phyloP scores from a whole-genome alignment of 257 asterid species.

The Hygrophila difformis region DNA sequence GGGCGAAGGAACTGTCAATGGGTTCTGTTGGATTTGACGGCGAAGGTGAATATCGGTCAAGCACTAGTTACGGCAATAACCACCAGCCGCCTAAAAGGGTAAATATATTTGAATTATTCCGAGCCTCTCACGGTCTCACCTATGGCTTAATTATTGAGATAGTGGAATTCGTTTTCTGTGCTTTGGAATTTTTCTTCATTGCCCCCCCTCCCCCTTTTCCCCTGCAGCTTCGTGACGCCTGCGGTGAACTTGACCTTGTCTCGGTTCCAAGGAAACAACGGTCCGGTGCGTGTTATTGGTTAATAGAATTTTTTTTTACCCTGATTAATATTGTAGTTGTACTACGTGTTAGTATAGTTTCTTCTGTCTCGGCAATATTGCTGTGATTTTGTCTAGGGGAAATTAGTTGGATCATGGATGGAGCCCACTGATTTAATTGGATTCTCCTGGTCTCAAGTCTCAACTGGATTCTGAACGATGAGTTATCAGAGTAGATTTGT shows the following conservation, averaged over 20 bases:
- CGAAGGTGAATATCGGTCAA: slow-evolving; percentile 41
- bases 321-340: no score
- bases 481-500: no score
- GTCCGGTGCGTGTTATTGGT: slow-evolving; percentile 40
- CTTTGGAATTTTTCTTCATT: slow-evolving; percentile 2
- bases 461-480: no score
- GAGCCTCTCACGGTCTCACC: no score
- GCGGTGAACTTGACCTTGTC: slow-evolving; percentile 37
- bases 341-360: no score
- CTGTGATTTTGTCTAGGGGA: not conserved
- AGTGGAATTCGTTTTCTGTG: not conserved
- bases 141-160: not conserved
- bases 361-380: no score
- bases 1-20: slow-evolving; percentile 17
- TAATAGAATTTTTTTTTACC: no score
- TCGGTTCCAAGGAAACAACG: slow-evolving; percentile 72
- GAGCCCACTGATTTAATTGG: slow-evolving; percentile 19
- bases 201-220: no score
- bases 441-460: not conserved
- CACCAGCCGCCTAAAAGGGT: slow-evolving; percentile 47
- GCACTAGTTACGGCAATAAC: slow-evolving; percentile 19
- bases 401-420: slow-evolving; percentile 7
- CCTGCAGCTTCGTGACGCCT: slow-evolving; percentile 54
- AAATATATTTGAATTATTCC: not conserved
- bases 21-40: slow-evolving; percentile 40